Conservation (phyloP, 2,329 filamentous ascomycete species). For the Rugonectria rugulosa region DNA sequence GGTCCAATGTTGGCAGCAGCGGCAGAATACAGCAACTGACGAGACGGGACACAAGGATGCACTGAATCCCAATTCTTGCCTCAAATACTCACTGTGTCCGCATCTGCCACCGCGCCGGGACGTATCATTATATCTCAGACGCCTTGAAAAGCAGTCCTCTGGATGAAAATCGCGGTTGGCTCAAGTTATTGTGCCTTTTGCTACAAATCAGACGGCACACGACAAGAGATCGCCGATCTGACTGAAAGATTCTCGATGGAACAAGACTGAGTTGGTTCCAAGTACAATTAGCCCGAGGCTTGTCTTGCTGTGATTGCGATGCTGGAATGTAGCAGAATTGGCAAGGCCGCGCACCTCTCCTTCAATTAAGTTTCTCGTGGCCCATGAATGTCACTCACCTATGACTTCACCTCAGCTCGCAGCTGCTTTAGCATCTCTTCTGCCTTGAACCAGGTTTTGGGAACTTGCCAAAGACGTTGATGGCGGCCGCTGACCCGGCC, state of each 20-base stretch:
- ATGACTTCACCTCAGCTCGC: conserved; percentile 71
- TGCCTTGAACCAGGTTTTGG: conserved; percentile 75
- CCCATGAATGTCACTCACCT: conserved; percentile 79
- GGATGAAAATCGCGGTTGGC: conserved; percentile 79
- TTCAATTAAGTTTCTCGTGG: too few species aligned
- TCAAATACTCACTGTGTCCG: conserved; percentile 75
- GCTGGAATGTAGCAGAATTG: conserved; percentile 67
- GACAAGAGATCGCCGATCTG: conserved; percentile 69
- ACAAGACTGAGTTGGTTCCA: conserved; percentile 64
- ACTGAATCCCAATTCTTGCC: too few species aligned
- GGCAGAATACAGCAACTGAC: too few species aligned
- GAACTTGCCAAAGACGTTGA: conserved; percentile 72
- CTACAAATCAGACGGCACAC: conserved; percentile 78
- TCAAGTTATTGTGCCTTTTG: conserved; percentile 70
- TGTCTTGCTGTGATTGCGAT: conserved; percentile 69
- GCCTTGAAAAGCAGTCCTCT: conserved; percentile 79
- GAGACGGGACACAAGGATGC: too few species aligned
- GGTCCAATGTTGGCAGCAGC: too few species aligned
- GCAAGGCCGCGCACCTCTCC: too few species aligned
- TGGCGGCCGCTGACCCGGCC: conserved; percentile 76
- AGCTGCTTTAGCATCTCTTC: conserved; percentile 74
- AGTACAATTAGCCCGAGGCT: conserved; percentile 72
- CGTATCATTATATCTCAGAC: conserved; percentile 80
- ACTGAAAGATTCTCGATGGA: conserved; percentile 51
- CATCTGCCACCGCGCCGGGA: conserved; percentile 73